A percentile compares a stretch with the other conserved stretches of the same genome.
phyloP scores from a whole-genome alignment of 2,329 filamentous ascomycete genomes.

The Talaromyces verruculosus region DNA sequence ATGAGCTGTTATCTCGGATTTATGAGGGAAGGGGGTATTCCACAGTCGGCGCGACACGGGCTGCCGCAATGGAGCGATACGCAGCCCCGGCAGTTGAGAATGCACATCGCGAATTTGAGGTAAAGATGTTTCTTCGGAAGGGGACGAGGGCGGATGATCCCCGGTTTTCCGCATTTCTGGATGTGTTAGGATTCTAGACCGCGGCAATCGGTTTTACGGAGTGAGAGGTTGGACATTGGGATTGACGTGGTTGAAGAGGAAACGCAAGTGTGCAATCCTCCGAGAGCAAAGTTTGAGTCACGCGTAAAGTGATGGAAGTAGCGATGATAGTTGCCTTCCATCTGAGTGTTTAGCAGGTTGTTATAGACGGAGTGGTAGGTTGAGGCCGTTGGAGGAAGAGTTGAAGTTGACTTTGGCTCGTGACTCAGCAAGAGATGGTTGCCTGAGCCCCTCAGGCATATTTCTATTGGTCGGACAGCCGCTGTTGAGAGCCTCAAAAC shows the following conservation, averaged over 20 bases:
- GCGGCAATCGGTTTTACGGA: conserved; percentile 21
- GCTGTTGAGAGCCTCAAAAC: neutral
- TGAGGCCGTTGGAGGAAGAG: neutral
- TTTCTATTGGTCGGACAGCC: neutral
- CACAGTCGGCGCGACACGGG: conserved; percentile 44
- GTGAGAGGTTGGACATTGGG: conserved; percentile 18
- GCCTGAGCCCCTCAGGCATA: neutral
- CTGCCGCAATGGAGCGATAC: conserved; percentile 50
- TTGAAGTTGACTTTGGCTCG: neutral
- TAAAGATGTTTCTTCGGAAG: conserved; percentile 41
- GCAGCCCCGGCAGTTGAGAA: conserved; percentile 43
- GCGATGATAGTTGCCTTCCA: conserved; percentile 8
- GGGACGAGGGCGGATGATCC: conserved; percentile 33
- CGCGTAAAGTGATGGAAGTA: neutral
- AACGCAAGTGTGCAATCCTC: neutral
- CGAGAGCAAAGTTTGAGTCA: neutral
- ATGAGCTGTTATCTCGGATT: conserved; percentile 27
- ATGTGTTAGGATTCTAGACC: conserved; percentile 20
- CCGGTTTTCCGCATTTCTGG: conserved; percentile 33
- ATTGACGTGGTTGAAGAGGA: neutral
- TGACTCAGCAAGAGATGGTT: conserved; percentile 3
- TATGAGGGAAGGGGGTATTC: conserved; percentile 42
- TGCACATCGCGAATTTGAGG: conserved; percentile 40
- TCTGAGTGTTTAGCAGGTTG: neutral
- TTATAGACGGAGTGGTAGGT: neutral